Evolutionary conservation across 2,329 filamentous ascomycete genomes (phyloP).

Genomic region (Colletotrichum agaves): DNA sequence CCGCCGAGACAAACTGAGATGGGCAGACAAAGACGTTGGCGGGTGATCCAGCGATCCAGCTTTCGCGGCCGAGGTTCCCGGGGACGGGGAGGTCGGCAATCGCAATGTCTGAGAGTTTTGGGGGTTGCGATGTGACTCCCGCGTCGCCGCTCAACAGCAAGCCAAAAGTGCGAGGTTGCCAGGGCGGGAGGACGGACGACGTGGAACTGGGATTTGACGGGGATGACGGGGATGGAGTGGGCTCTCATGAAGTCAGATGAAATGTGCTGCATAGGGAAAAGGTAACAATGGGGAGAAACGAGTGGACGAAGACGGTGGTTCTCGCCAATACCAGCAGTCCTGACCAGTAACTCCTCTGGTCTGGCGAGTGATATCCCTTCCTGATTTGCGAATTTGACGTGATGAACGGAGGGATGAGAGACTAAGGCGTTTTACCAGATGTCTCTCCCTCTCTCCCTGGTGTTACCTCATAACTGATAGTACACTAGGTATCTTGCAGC

Average conservation of each 20-base stretch:
- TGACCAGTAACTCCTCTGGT: neutral
- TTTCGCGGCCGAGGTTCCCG: constrained; percentile 17
- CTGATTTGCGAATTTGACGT: constrained; percentile 1
- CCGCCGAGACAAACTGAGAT: constrained; percentile 7
- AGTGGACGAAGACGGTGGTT: constrained; percentile 12
- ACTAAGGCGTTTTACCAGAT: neutral
- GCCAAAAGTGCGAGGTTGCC: too few relatives aligned
- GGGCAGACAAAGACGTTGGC: constrained; percentile 18
- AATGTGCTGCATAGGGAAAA: neutral
- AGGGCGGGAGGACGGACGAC: neutral
- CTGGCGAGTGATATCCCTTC: neutral
- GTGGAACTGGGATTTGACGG: neutral
- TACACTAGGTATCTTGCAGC: neutral
- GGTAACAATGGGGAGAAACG: neutral
- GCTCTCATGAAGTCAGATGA: constrained; percentile 15
- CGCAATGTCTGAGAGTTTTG: neutral
- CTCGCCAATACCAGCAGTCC: constrained; percentile 2
- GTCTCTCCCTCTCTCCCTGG: neutral
- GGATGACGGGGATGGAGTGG: constrained; percentile 15
- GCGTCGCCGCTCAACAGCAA: too few relatives aligned
- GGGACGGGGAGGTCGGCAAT: neutral
- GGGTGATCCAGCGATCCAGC: constrained; percentile 5
- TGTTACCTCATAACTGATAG: too few relatives aligned
- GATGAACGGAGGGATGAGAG: neutral
- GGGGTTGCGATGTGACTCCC: neutral